Evolutionary conservation across 352 stramenopile species (phyloP), one percentile per base, ranked within the genome.

Genomic region (Phytophthora ohioensis): DNA sequence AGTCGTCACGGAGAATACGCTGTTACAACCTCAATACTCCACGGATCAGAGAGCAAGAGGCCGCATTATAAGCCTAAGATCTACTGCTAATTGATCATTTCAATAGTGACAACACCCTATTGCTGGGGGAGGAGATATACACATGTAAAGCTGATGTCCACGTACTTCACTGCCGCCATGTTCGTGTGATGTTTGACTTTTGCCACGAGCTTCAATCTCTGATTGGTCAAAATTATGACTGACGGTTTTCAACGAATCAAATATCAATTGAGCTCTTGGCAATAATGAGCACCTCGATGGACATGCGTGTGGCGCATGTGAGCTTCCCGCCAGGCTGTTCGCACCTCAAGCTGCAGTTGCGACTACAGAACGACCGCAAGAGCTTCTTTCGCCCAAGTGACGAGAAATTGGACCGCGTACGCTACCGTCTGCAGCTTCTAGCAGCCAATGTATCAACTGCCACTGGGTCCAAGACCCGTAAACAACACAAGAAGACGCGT

Each of bases 401-500:
- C 11, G 85, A 93, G 56, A 81, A 72, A 39, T 60, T 90, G 32
- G 78, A 85, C 41, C 89, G 87, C 51, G 59, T 93, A 17, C 80
- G 82, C 54, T 69, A 81, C 35, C 85, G 85, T n/a, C 53, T 93
- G 54, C 78, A 91, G 73, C 62, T 93, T 11, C 49, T 90, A 39
- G 85, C 81, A 30, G 60, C 72, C 9, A 30, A 55, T 35, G 34
- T 41, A 5, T 42, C 59, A 42, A 53, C 39, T 21, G 4, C 17
- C 12, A 42, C 13, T 38, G 67, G 2, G 1, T 56, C 59, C 21
- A 74, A 68, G 34, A 71, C 69, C 21, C 55, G 35, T 10, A 76
- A 72, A 34, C 74, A 79, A 43, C 53, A 49, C 15, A 75, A 73
- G 36, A 76, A 76, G 52, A 76, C 68, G 54, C 31, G 21, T 21